phyloP scores from a whole-genome alignment of 1,139 yeast species.

The Arxiozyma slooffiae region DNA sequence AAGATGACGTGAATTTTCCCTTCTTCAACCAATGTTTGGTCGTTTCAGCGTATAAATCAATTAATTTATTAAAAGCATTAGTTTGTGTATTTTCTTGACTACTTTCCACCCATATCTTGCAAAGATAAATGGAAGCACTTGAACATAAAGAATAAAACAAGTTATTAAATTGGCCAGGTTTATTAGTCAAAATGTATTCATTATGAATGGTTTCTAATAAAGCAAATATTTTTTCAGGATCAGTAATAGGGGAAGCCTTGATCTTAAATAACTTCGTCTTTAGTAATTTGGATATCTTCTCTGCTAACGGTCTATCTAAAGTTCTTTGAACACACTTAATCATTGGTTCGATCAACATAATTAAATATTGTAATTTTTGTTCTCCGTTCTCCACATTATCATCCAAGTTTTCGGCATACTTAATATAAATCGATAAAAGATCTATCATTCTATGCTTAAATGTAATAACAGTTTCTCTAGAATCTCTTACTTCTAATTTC shows the following conservation, averaged over 20 bases:
- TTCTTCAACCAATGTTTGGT: constrained; percentile 53
- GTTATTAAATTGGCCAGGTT: constrained; percentile 24
- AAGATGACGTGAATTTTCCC: constrained; percentile 46
- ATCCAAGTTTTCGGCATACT: constrained; percentile 25
- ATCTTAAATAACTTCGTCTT: constrained; percentile 55
- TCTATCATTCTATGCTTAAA: constrained; percentile 76
- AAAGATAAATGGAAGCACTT: constrained; percentile 41
- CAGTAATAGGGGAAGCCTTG: constrained; percentile 25
- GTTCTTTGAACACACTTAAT: constrained; percentile 56
- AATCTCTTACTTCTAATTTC: constrained; percentile 61
- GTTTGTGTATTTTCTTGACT: constrained; percentile 15
- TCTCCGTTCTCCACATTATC: background rate
- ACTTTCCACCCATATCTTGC: constrained; percentile 42
- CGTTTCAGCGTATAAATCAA: constrained; percentile 48
- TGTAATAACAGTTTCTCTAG: constrained; percentile 67
- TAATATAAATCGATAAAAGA: constrained; percentile 54
- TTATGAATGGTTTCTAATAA: constrained; percentile 21
- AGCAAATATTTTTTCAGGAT: constrained; percentile 8
- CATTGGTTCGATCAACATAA: constrained; percentile 49
- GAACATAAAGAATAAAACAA: constrained; percentile 24
- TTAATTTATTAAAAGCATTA: constrained; percentile 32
- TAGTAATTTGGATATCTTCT: constrained; percentile 63
- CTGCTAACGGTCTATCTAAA: constrained; percentile 57
- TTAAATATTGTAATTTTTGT: constrained; percentile 14
- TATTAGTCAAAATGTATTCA: constrained; percentile 27